These are phyloP conservation scores for Tulasnella sp. DNA, from an alignment of 768 basidiomycete species.

Conservation along the genomic window DNA sequence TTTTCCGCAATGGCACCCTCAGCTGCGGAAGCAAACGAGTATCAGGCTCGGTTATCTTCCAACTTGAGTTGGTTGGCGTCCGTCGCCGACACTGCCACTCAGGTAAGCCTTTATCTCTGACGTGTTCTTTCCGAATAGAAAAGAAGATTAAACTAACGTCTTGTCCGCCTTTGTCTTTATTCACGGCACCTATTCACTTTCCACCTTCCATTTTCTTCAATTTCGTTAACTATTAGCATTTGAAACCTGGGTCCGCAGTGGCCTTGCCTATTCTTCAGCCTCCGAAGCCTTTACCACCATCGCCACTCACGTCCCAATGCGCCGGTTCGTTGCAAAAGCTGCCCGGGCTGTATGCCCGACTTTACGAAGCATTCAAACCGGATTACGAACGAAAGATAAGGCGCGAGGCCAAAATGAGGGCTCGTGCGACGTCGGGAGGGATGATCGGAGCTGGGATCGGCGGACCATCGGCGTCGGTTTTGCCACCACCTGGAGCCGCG, in stretches of 20 bases:
- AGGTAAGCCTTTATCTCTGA: conserved; percentile 1
- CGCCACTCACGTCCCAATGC: background rate
- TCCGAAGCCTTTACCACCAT: conserved; percentile 2
- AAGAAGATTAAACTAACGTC: background rate
- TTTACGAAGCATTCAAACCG: background rate
- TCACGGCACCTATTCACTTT: background rate
- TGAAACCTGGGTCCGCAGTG: conserved; percentile 3
- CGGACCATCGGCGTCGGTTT: background rate
- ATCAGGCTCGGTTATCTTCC: background rate
- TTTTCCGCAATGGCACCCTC: background rate
- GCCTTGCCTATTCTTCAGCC: background rate
- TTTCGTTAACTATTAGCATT: background rate
- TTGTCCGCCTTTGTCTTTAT: background rate
- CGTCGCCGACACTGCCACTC: background rate
- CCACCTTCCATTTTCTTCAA: background rate
- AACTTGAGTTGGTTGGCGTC: conserved; percentile 3
- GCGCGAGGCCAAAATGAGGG: background rate
- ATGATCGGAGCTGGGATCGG: background rate
- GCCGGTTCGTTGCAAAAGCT: conserved; percentile 2
- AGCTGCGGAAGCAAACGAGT: background rate
- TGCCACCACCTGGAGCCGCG: background rate
- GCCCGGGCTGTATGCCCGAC: background rate
- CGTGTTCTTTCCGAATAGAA: background rate
- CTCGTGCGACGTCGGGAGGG: background rate
- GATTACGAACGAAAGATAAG: conserved; percentile 5